These are phyloP conservation scores for Cicer yamashitae DNA, from an alignment of 306 rosid genomes.

Conservation along the genomic window DNA sequence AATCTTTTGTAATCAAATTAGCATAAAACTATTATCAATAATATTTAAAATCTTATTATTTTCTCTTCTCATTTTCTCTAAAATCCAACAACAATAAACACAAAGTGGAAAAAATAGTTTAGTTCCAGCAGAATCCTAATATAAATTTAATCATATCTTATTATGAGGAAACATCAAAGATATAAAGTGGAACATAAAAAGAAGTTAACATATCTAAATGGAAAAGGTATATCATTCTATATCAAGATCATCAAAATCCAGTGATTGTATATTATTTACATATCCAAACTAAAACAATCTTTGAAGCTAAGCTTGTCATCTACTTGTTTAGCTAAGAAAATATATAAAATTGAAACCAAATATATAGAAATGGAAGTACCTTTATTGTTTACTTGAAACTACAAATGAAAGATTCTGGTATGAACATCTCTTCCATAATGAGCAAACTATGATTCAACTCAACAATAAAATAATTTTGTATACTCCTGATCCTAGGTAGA, in stretches of 20 bases:
- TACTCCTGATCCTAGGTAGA: no score
- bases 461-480: constrained; percentile 18
- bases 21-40: no score
- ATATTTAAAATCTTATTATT: no score
- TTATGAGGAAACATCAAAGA: constrained; percentile 15
- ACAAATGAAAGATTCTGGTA: constrained; percentile 35
- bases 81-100: no score
- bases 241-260: constrained; percentile 27
- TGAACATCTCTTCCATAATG: constrained; percentile 17
- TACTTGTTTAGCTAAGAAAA: constrained; percentile 27
- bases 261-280: constrained; percentile 24
- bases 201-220: constrained; percentile 34
- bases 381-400: constrained; percentile 20
- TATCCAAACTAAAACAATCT: constrained; percentile 8
- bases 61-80: no score
- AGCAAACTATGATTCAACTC: constrained; percentile 34
- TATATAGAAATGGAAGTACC: constrained; percentile 26
- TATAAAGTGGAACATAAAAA: not conserved
- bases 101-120: not conserved
- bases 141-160: not conserved
- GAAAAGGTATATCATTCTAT: constrained; percentile 33
- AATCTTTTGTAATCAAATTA: no score
- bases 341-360: constrained; percentile 30
- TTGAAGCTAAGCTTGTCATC: constrained; percentile 39
- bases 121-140: constrained; percentile 15